Evolutionary conservation across 257 asterid genomes (phyloP).

Genomic region (Thymus mandschuricus): DNA sequence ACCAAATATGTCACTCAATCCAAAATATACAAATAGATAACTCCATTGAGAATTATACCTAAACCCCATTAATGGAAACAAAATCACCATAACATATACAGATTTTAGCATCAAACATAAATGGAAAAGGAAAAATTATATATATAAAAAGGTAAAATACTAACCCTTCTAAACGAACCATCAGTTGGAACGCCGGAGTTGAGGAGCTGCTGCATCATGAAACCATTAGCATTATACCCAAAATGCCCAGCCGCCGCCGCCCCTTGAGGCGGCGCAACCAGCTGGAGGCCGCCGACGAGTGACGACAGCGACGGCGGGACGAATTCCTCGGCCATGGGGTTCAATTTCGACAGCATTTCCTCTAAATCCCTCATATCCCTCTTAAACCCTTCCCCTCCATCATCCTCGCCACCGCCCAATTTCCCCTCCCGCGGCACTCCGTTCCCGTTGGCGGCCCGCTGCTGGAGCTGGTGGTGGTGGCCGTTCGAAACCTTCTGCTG

Average conservation of each 20-base stretch:
- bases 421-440: constrained; percentile 34
- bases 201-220: constrained; percentile 52
- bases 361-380: constrained; percentile 73
- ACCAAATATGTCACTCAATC: constrained; percentile 4
- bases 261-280: constrained; percentile 45
- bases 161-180: constrained; percentile 68
- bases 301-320: constrained; percentile 63
- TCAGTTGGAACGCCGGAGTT: constrained; percentile 55
- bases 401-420: constrained; percentile 46
- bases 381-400: constrained; percentile 59
- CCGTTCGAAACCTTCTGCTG: constrained; percentile 52
- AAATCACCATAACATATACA: background rate
- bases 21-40: constrained; percentile 11
- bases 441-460: constrained; percentile 35
- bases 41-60: background rate
- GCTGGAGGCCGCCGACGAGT: constrained; percentile 32
- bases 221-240: constrained; percentile 62
- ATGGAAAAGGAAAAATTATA: background rate
- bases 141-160: constrained; percentile 19
- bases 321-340: constrained; percentile 82
- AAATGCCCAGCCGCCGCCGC: constrained; percentile 54
- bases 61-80: constrained; percentile 11
- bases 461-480: constrained; percentile 34
- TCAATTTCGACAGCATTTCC: constrained; percentile 74
- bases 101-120: constrained; percentile 7